phyloP scores from a whole-genome alignment of 257 asterid genomes.

The Nicotiana otophora region DNA sequence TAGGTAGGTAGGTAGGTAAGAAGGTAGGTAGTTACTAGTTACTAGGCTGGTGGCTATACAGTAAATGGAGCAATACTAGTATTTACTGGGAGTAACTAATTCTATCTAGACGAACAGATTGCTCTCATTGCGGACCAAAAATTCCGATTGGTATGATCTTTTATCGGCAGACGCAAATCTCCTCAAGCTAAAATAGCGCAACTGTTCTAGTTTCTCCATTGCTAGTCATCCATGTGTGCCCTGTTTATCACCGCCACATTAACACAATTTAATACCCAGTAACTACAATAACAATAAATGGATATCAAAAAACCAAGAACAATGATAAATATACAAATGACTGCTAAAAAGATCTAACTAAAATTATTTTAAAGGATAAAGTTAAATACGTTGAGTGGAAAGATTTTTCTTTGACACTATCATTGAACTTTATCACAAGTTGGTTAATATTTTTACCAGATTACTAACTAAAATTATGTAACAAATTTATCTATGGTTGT shows the following conservation, averaged over 20 bases:
- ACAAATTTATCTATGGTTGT: no score
- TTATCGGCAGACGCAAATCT: background rate
- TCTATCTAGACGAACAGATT: background rate
- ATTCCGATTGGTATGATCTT: background rate
- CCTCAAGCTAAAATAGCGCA: background rate
- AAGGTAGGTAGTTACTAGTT: background rate
- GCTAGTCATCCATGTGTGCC: slow-evolving; percentile 20
- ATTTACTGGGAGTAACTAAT: background rate
- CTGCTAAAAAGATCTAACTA: background rate
- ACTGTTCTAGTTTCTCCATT: slow-evolving; percentile 9
- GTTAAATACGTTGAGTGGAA: background rate
- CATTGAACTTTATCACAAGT: no score
- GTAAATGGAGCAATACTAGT: background rate
- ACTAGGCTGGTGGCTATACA: background rate
- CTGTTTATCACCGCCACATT: slow-evolving; percentile 8
- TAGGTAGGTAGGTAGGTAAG: background rate
- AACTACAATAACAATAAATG: background rate
- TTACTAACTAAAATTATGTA: no score
- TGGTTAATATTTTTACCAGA: no score
- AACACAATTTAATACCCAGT: background rate
- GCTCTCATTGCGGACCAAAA: background rate
- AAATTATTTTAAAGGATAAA: background rate
- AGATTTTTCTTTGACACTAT: no score
- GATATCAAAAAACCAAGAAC: background rate
- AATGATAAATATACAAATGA: background rate